These are phyloP conservation scores for Berberis thunbergii DNA, from an alignment of 164 flowering plant genomes.

Conservation along the genomic window DNA sequence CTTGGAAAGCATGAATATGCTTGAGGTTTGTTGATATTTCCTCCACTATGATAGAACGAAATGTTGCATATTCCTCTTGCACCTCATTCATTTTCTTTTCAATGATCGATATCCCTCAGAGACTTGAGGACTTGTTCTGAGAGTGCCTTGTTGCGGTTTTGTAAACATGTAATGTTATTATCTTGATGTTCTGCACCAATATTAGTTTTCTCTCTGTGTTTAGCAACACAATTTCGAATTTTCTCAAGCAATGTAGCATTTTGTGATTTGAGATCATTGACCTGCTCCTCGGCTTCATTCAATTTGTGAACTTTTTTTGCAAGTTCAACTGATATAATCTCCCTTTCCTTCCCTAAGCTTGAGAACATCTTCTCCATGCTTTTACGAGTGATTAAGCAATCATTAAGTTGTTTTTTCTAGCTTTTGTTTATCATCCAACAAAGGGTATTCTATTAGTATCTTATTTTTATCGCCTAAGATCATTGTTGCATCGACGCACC, in stretches of 20 bases:
- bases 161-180: constrained; percentile 20
- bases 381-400: constrained; percentile 46
- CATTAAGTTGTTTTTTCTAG: constrained; percentile 44
- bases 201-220: constrained; percentile 28
- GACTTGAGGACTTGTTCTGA: constrained; percentile 68
- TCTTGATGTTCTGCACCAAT: constrained; percentile 10
- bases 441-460: constrained; percentile 10
- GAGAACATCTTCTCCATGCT: constrained; percentile 75
- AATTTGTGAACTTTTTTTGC: constrained; percentile 51
- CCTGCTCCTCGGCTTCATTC: constrained; percentile 53
- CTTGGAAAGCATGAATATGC: neutral
- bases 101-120: constrained; percentile 47
- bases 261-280: constrained; percentile 56
- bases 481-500: constrained; percentile 54
- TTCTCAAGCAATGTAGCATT: constrained; percentile 50
- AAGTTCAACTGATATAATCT: constrained; percentile 70
- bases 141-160: constrained; percentile 55
- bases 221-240: constrained; percentile 29
- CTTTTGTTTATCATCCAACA: constrained; percentile 40
- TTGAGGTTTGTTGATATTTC: neutral
- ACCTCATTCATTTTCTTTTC: constrained; percentile 49
- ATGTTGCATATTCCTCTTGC: constrained; percentile 33
- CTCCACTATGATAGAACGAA: constrained; percentile 10
- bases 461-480: constrained; percentile 22
- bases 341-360: constrained; percentile 86